A percentile compares a stretch with the other conserved stretches of the same genome.
Conservation (phyloP, 1,284 basidiomycete species). For the Takashimella koratensis region DNA sequence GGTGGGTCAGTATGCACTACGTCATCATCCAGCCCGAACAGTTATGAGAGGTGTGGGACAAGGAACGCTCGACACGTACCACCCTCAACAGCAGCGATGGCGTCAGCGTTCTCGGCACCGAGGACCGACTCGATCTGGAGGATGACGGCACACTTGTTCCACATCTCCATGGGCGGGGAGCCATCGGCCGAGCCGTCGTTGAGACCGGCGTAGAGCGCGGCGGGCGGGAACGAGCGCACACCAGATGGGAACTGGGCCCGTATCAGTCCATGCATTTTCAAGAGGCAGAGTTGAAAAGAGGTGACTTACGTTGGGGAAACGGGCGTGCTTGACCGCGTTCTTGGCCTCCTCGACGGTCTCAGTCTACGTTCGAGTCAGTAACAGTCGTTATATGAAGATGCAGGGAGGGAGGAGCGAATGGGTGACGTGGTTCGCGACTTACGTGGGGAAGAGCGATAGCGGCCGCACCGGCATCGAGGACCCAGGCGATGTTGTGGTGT, state of each 20-base stretch:
- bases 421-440: slow-evolving; percentile 1
- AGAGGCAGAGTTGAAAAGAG: too few species aligned
- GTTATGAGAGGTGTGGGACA: too few species aligned
- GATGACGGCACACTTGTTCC: slow-evolving; percentile 21
- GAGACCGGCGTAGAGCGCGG: slow-evolving; percentile 10
- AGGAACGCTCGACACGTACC: too few species aligned
- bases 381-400: neutral
- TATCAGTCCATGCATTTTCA: too few species aligned
- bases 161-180: slow-evolving; percentile 17
- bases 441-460: slow-evolving; percentile 28
- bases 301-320: slow-evolving; percentile 18
- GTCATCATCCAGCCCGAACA: too few species aligned
- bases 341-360: slow-evolving; percentile 24
- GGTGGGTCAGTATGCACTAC: too few species aligned
- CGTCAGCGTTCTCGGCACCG: slow-evolving; percentile 22
- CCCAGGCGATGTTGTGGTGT: slow-evolving; percentile 24
- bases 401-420: neutral
- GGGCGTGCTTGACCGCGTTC: slow-evolving; percentile 12
- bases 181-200: slow-evolving; percentile 16
- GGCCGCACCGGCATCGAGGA: slow-evolving; percentile 27
- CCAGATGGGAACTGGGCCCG: neutral
- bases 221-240: slow-evolving; percentile 16
- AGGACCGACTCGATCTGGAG: slow-evolving; percentile 24
- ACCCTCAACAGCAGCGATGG: slow-evolving; percentile 22
- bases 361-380: slow-evolving; percentile 7